Base-by-base conservation (phyloP, 106 monocot species). In the Dendrobium catenatum region DNA sequence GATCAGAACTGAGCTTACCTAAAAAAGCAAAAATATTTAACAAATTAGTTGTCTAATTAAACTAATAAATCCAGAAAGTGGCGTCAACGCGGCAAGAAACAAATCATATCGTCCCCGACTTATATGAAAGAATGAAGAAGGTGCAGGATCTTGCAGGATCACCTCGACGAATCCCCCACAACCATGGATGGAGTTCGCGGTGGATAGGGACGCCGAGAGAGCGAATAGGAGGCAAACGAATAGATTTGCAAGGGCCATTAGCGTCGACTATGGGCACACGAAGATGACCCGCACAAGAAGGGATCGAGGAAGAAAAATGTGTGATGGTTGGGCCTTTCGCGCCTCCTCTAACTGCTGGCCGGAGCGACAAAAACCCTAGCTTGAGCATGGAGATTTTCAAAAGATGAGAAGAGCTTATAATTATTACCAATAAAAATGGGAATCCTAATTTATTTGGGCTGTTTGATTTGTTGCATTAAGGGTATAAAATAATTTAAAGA, bases 141-240 rank as follows among this genome's bases (percentile, higher is more conserved):
- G 56, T 6, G 17, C 33, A 13, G 67, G 76, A 79, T 74, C 29
- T 72, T 2, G 48, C 20, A 68, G 56, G 18, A 85, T 77, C 73
- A 96, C 96, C 91, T 96, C 89, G 54, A 96, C 84, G 79, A 96
- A 94, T 48, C 96, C 96, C 61, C 96, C 96, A 79, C 96, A 96
- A 44, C 96, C 96, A 66, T 92, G 86, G 88, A 96, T 92, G 72
- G 90, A 89, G 73, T 92, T 85, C 29, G 94, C 87, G 16, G 80
- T 61, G 18, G 86, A 81, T 4, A 78, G 41, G 16, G 78, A 22
- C 43, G 61, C 67, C 16, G 84, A 85, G 42, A 87, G 72, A 42
- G 48, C 56, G 83, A 86, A 48, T 33, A 76, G 42, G 76, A 91
- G 79, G 83, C 55, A 80, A 78, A 88, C 10, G 20, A 88, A 66